Evolutionary conservation across 1,284 basidiomycete genomes (phyloP), one percentile per base, ranked within the genome.

Genomic region (Ustilago loliicola): DNA sequence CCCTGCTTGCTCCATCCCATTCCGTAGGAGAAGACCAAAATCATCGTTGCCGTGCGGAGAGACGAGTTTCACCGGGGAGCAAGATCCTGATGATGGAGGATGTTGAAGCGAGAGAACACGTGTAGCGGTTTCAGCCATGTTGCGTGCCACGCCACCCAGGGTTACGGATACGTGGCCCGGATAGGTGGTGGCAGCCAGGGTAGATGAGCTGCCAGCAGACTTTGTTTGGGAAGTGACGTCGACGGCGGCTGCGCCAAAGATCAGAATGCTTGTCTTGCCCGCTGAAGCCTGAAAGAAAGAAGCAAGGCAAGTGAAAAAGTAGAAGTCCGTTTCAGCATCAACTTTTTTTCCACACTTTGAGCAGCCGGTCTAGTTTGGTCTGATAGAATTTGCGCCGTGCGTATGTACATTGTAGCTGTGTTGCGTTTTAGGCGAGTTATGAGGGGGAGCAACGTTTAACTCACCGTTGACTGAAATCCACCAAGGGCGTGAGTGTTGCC

Each of bases 111-210:
- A 91, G 9, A 91, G 86, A 9, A 92, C 84, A 25, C 92, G 89
- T 79, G 93, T 91, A 2, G 94, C 90, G 0, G 95, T 94, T 84
- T 97, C 94, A 1, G 96, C 94, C 54, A 99, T 91, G 85, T 99
- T 99, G 27, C 96, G 91, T 0, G 91, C 95, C 3, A 99, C 97
- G 15, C 97, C 97, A 1, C 97, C 97, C 0, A 94, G 88, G 0
- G 93, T 90, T 30, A 96, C 79, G 2, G 88, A 88, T 17, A 98
- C 90, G 2, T 84, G 88, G 10, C 96, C 97, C 0, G 95, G 94
- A 8, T 90, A 89, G 0, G 97, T 99, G 0, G 95, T 81, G 0
- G 74, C 75, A n/a, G 65, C 63, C 6, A 69, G 40, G 30, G 34
- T n/a, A 17, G 66, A 55, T 50, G 29, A 6, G 23, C 11, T 47